Base-by-base conservation (phyloP, 345 rosid species). In the Erucastrum elatum region DNA sequence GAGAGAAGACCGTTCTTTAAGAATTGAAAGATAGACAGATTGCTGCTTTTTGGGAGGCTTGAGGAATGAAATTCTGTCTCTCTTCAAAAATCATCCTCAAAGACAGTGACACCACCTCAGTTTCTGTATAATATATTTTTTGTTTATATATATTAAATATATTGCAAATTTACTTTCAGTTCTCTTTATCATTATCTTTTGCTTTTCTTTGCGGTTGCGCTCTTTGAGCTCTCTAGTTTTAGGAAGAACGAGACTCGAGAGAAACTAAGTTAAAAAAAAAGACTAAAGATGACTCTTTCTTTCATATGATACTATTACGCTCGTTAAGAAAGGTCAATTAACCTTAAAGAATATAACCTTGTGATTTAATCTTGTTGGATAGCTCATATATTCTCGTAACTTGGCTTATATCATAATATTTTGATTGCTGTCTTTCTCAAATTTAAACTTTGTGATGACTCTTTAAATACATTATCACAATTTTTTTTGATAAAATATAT, bases 21-120 rank as follows among this genome's bases (percentile, higher is more conserved):
- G 83, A 85, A 79, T 49, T 67, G 74, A 79, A 34, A 60, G 87
- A 83, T 76, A 75, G 94, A 88, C 94, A 87, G 86, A 87, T 81
- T 59, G 81, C 78, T 84, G 85, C 91, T 86, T 88, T 84, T 71
- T 6, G 84, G 84, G 84, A 67, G 82, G 80, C 82, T 85, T 80
- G 87, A 85, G 85, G 91, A 86, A 81, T 87, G 84, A 89, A 85
- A 84, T 86, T 92, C 85, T 89, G 96, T 86, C 89, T 81, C 90
- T 84, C 92, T 87, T 74, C 86, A 70, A 87, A 86, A 86, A 87
- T 85, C 86, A 90, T 84, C 85, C 88, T 85, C 87, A 74, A 79
- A 75, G 82, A 58, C 75, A 74, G 83, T 59, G 72, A 75, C 75
- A 71, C 66, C 74, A 70, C 56, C 29, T 70, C 79, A 64, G 46